Evolutionary conservation across 805 yeast genomes (phyloP).

Genomic region (Yamadazyma endophytica): DNA sequence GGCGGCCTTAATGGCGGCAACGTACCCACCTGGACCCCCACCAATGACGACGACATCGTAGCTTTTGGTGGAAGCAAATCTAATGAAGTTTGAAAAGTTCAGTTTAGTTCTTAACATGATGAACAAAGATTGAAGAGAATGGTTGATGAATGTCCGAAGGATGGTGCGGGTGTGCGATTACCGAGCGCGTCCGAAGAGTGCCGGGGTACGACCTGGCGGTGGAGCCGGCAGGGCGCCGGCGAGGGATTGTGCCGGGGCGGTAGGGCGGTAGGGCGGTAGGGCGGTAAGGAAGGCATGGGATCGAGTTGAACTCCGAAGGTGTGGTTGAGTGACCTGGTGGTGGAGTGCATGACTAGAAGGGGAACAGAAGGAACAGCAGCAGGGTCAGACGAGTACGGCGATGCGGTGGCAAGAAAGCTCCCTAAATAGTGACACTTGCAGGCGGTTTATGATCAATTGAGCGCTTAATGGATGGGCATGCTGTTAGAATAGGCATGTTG

Average conservation of each 20-base stretch:
- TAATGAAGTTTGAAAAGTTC: constrained; percentile 22
- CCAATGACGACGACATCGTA: constrained; percentile 95
- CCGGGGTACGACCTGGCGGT: not conserved
- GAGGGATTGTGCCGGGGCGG: not conserved
- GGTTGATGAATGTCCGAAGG: constrained; percentile 10
- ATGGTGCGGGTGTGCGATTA: constrained; percentile 3
- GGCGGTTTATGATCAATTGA: not conserved
- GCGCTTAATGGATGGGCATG: no score
- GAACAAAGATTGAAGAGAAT: constrained; percentile 1
- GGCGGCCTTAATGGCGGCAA: constrained; percentile 98
- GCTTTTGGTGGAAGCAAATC: constrained; percentile 41
- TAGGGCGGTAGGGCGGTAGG: not conserved
- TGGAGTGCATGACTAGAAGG: not conserved
- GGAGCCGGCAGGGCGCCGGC: not conserved
- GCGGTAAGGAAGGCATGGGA: not conserved
- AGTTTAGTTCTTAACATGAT: constrained; percentile 18
- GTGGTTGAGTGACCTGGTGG: not conserved
- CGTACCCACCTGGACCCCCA: constrained; percentile 99
- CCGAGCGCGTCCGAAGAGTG: constrained; percentile 6
- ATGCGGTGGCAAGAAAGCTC: no score
- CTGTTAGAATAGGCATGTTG: no score
- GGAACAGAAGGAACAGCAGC: no score
- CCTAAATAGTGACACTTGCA: no score
- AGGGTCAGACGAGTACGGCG: no score
- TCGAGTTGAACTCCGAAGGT: not conserved